Conservation (phyloP, 2,329 filamentous ascomycete genomes). For the Pezicula radicicola region DNA sequence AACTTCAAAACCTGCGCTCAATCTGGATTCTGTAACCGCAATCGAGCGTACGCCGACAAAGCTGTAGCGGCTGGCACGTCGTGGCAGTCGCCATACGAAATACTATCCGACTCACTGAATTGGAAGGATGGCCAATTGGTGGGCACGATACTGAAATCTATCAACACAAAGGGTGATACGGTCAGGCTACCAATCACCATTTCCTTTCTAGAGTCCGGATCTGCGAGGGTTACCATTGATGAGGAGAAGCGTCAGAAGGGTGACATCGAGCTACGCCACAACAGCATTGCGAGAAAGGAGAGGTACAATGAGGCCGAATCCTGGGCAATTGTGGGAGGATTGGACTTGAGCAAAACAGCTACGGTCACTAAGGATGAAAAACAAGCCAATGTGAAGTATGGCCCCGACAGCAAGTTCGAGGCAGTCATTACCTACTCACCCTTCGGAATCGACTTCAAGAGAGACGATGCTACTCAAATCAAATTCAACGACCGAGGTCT, state of each 20-base stretch:
- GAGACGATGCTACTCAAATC: conserved; percentile 78
- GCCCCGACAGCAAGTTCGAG: conserved; percentile 71
- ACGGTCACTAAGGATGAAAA: conserved; percentile 64
- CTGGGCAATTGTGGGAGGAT: conserved; percentile 81
- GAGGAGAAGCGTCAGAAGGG: conserved; percentile 88
- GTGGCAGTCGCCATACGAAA: conserved; percentile 79
- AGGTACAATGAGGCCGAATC: conserved; percentile 89
- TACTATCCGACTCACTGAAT: conserved; percentile 67
- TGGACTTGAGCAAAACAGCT: conserved; percentile 69
- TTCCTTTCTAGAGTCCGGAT: conserved; percentile 86
- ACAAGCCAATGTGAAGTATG: conserved; percentile 76
- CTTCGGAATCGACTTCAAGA: conserved; percentile 81
- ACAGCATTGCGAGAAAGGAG: conserved; percentile 82
- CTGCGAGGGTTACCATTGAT: conserved; percentile 82
- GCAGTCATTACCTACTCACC: conserved; percentile 81
- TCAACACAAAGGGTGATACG: conserved; percentile 61
- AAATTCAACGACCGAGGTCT: conserved; percentile 87
- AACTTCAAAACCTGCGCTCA: conserved; percentile 97
- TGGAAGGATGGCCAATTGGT: conserved; percentile 79
- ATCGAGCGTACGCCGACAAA: conserved; percentile 82
- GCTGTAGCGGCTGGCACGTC: conserved; percentile 60
- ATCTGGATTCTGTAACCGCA: conserved; percentile 95
- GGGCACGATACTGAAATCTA: conserved; percentile 77
- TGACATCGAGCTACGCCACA: conserved; percentile 82
- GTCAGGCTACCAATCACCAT: conserved; percentile 80